Evolutionary conservation across 2,329 filamentous ascomycete species (phyloP), one percentile per base, ranked within the genome.

Genomic region (Lizonia empirigonia): DNA sequence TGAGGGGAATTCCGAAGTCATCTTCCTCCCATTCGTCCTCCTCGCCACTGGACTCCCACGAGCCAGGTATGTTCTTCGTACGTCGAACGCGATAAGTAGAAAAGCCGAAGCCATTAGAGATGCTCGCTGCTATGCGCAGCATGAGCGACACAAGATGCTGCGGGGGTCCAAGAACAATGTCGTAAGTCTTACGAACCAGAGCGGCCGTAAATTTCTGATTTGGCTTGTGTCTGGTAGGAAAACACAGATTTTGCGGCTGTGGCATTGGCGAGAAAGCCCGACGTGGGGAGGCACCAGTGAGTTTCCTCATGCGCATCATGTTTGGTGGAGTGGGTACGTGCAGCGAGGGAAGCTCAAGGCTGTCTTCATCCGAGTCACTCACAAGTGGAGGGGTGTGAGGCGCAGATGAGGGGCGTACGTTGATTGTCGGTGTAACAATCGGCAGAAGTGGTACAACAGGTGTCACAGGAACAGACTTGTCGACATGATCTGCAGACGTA

Each of bases 141-240:
- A 96, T 91, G 32, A 96, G 78, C 20, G 84, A 80, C 27, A 96
- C 82, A 2, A 96, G 81, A 62, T 92, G 85, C 26, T 87, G 83
- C 0, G 92, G 91, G n/a, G 91, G 91, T 0, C 89, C 85, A 12
- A 96, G 76, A 4, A 96, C 80, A 23, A 94, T 81, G 42, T 89
- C 85, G 56, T 84, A 86, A 0, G 91, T 91, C 73, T 90, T 92
- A 48, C 87, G 83, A 20, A 96, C 81, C 23, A 96, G 82, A 3
- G 85, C 82, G 41, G 83, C 77, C 3, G 69, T 72, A 33, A 72
- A 69, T 22, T 71, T 65, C 33, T 67, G 63, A 62, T 66, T 56
- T 23, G 61, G 70, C 27, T 75, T 67, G 50, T 76, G 71, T 38
- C 74, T 66, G 30, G 64, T 70, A 4, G 84, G 81, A 5, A 81